These are phyloP conservation scores for Lepidium didymum DNA, from an alignment of 345 rosid species.

Conservation along the genomic window DNA sequence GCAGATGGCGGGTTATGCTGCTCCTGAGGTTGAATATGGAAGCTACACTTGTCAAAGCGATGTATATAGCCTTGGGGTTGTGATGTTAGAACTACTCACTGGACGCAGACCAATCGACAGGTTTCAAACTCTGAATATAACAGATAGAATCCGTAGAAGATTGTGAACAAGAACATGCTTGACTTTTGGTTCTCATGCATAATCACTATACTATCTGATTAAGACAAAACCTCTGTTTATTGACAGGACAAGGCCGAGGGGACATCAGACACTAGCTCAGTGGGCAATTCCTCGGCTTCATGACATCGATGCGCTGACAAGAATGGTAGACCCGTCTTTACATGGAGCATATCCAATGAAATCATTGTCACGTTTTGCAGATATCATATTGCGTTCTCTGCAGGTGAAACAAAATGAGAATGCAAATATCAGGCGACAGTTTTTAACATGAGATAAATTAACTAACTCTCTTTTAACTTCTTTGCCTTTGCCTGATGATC, in stretches of 20 bases:
- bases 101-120: conserved; percentile 80
- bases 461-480: not conserved
- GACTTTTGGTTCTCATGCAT: not conserved
- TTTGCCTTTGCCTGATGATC: not conserved
- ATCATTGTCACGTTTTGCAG: conserved; percentile 90
- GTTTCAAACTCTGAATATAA: conserved; percentile 25
- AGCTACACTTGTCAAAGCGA: conserved; percentile 82
- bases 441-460: not conserved
- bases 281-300: conserved; percentile 92
- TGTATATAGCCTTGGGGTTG: conserved; percentile 87
- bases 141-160: not conserved
- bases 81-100: conserved; percentile 90
- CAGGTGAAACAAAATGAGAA: conserved; percentile 41
- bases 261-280: conserved; percentile 73
- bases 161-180: conserved; percentile 8
- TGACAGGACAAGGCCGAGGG: conserved; percentile 62
- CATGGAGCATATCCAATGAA: conserved; percentile 62
- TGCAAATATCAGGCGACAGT: not conserved
- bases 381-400: conserved; percentile 77
- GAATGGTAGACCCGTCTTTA: conserved; percentile 80
- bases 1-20: conserved; percentile 61
- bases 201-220: not conserved
- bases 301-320: conserved; percentile 70
- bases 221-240: not conserved
- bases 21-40: conserved; percentile 78